A percentile compares a stretch with the other conserved stretches of the same genome.
These are phyloP conservation scores for Oxyria digyna DNA, from an alignment of 148 eudicot genomes.

Conservation along the genomic window DNA sequence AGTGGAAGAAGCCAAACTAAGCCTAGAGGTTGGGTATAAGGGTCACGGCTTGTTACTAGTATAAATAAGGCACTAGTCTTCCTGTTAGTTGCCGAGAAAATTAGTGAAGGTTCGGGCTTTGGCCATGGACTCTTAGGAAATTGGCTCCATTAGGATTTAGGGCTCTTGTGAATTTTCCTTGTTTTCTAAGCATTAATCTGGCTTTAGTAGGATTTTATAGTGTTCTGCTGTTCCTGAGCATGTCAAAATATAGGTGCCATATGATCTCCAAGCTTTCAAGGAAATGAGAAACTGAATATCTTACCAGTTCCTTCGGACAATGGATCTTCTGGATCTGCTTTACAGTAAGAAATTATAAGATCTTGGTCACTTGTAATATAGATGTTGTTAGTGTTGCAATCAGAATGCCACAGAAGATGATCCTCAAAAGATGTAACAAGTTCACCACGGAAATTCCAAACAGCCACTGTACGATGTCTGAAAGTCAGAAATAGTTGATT, in stretches of 20 bases:
- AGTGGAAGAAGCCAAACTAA: no score
- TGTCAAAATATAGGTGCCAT: not conserved
- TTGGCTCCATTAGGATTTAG: no score
- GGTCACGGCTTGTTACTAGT: no score
- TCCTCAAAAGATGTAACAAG: slow-evolving; percentile 97
- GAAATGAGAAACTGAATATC: not conserved
- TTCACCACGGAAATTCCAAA: slow-evolving; percentile 96
- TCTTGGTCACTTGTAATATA: slow-evolving; percentile 96
- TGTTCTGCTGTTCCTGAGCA: no score
- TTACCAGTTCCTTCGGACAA: slow-evolving; percentile 68
- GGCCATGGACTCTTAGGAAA: no score
- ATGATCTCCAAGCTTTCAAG: not conserved
- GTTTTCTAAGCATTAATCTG: no score
- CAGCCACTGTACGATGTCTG: slow-evolving; percentile 85
- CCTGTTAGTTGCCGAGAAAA: no score
- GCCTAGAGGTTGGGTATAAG: no score
- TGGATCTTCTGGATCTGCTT: slow-evolving; percentile 73
- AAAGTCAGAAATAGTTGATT: slow-evolving; percentile 89
- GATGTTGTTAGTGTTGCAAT: slow-evolving; percentile 96
- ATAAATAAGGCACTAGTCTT: no score
- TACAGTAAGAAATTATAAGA: slow-evolving; percentile 95
- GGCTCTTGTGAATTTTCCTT: no score
- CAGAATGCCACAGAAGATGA: slow-evolving; percentile 97
- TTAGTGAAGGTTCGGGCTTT: no score
- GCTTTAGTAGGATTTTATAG: no score